Evolutionary conservation across 768 basidiomycete species (phyloP).

Genomic region (Hirschioporus abietinus): DNA sequence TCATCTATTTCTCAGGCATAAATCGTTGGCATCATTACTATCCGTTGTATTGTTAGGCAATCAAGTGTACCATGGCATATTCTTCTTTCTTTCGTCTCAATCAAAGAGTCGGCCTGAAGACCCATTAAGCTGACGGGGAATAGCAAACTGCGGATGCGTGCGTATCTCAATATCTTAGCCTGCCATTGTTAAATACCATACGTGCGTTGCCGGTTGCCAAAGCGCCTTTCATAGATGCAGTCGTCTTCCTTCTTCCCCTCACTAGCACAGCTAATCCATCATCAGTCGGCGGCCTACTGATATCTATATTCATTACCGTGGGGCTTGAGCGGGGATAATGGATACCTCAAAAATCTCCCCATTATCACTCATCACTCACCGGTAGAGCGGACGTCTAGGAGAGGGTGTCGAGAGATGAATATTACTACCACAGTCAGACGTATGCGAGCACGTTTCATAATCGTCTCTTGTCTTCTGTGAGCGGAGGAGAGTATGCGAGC

Average conservation of each 20-base stretch:
- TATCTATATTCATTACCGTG: background rate
- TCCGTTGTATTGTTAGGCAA: background rate
- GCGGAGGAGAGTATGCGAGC: no score
- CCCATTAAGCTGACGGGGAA: no score
- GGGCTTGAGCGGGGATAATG: background rate
- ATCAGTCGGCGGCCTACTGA: background rate
- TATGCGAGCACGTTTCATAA: no score
- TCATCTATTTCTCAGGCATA: background rate
- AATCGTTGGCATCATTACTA: background rate
- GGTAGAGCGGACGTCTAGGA: no score
- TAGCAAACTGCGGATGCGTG: no score
- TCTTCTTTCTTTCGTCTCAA: background rate
- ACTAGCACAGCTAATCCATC: background rate
- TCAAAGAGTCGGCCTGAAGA: background rate
- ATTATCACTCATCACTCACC: no score
- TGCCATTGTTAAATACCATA: background rate
- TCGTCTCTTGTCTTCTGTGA: no score
- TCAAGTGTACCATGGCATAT: background rate
- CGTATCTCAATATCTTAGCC: no score
- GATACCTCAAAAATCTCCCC: no score
- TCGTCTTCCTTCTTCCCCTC: background rate
- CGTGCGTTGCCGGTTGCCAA: background rate
- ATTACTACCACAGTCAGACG: no score
- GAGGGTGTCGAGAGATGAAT: no score
- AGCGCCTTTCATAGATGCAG: background rate